Evolutionary conservation across 2,329 filamentous ascomycete species (phyloP), one percentile per base, ranked within the genome.

Genomic region (Botrytis cinerea): DNA sequence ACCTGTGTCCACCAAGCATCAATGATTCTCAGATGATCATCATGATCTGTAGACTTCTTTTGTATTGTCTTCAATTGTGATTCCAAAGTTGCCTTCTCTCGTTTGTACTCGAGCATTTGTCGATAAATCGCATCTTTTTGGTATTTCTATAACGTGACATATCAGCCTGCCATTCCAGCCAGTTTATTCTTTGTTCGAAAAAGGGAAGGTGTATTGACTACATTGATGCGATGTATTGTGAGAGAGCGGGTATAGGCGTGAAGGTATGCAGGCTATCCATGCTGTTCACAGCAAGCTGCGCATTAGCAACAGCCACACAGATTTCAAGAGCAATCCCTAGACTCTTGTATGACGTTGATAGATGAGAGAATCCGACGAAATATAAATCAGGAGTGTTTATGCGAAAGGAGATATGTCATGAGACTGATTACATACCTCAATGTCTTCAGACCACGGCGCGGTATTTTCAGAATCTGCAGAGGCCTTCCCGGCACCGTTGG

Each of bases 91-190:
- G 88, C 87, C 81, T 94, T 95, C 82, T 97, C 94, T 78, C 96
- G 91, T 84, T 97, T 97, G 84, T 97, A 98, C 84, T 98, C 96
- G 81, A 94, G 93, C 94, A 99, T 97, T 84, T 98, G 95, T 74
- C 97, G 93, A 80, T 93, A 92, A 82, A 99, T 97, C 76, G 96
- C 96, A 85, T 97, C 96, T 85, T 98, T 99, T 84, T 95, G 93
- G 80, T 92, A 96, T 81, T 92, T 90, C 94, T 97, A 83, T 79
- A 82, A 75, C 66, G 72, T 72, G 67, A 75, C 74, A 72, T 75
- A 77, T 81, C 79, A 81, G 80, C 75, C 81, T 77, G 66, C 82
- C 81, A 80, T 79, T 80, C 79, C 78, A 80, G 83, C 68, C 82
- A 84, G 80, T 79, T 78, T 79, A 74, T 76, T 78, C 76, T 75